phyloP scores from a whole-genome alignment of 441 rosid species.

The Brassica balearica region DNA sequence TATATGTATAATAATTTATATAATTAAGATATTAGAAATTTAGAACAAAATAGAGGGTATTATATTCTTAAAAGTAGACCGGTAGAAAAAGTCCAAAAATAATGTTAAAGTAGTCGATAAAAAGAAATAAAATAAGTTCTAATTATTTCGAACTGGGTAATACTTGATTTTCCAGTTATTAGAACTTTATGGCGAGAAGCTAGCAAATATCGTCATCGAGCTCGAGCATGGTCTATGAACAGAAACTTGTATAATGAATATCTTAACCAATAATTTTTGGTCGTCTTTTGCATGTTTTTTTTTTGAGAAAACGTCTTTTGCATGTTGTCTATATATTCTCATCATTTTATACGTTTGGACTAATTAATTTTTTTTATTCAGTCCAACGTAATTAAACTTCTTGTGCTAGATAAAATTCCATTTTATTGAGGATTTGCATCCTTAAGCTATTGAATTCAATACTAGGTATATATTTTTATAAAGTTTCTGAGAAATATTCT shows the following conservation, averaged over 20 bases:
- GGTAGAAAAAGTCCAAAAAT: constrained; percentile 20
- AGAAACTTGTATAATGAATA: constrained; percentile 18
- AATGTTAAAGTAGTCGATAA: constrained; percentile 19
- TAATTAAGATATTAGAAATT: neutral
- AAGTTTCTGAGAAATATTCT: neutral
- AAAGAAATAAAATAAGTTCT: constrained; percentile 14
- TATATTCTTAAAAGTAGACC: constrained; percentile 45
- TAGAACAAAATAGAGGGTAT: constrained; percentile 26
- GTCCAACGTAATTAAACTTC: neutral
- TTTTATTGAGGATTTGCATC: neutral
- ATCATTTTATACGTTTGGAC: neutral
- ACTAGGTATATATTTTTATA: neutral
- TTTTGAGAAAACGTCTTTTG: no score
- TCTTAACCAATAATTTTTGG: constrained; percentile 6
- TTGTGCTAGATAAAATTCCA: neutral
- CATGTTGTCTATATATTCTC: no score
- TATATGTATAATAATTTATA: neutral
- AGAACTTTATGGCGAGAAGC: constrained; percentile 20
- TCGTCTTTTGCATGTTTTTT: constrained; percentile 28
- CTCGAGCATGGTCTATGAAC: constrained; percentile 54
- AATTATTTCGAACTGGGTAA: neutral
- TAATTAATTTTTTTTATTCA: neutral
- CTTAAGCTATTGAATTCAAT: neutral
- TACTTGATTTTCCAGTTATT: neutral
- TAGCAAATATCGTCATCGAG: constrained; percentile 33